Conservation (phyloP, 768 basidiomycete genomes). For the Pleurotus cornucopiae region DNA sequence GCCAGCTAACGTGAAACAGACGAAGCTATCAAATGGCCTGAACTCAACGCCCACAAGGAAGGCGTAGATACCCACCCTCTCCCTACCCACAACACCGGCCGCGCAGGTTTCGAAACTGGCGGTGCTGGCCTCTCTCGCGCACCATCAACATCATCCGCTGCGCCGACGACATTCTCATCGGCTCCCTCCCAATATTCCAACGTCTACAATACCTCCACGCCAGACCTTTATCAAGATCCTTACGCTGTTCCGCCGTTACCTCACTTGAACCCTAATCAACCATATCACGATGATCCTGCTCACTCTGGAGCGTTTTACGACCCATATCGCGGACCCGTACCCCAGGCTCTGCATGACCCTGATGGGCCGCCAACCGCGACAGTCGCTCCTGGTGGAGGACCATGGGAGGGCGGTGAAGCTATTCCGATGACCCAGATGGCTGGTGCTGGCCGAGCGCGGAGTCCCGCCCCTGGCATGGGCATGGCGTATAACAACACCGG, state of each 20-base stretch:
- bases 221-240: constrained; percentile 56
- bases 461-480: constrained; percentile 33
- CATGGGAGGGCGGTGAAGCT: constrained; percentile 47
- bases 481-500: constrained; percentile 29
- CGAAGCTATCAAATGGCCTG: constrained; percentile 91
- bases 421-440: constrained; percentile 75
- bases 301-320: constrained; percentile 56
- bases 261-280: constrained; percentile 73
- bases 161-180: not conserved
- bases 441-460: constrained; percentile 21
- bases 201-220: constrained; percentile 45
- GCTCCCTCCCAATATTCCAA: constrained; percentile 11
- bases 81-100: constrained; percentile 65
- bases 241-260: constrained; percentile 83
- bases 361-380: constrained; percentile 15
- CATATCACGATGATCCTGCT: constrained; percentile 71
- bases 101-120: constrained; percentile 64
- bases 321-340: constrained; percentile 76
- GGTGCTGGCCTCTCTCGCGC: constrained; percentile 47
- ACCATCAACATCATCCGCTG: constrained; percentile 25
- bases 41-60: constrained; percentile 63
- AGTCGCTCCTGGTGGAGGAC: not conserved
- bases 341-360: constrained; percentile 53
- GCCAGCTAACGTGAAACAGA: constrained; percentile 31
- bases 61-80: constrained; percentile 54